Conservation (phyloP, 441 rosid species). For the Populus hybrid region DNA sequence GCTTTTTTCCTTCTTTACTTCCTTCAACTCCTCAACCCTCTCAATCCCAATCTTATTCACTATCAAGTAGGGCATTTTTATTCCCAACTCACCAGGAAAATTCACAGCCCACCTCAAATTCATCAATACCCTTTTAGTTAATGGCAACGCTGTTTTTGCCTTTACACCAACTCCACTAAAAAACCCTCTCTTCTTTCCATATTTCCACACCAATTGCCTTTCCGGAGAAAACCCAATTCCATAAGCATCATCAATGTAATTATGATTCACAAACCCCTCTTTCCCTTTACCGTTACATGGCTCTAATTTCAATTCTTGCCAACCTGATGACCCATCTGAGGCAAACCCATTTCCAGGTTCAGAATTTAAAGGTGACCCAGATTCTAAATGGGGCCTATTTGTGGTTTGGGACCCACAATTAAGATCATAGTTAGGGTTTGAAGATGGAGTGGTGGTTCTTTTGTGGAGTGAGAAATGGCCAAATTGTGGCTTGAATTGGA, state of each 20-base stretch:
- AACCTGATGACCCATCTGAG: slow-evolving; percentile 30
- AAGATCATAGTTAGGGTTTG: slow-evolving; percentile 25
- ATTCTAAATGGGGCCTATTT: slow-evolving; percentile 10
- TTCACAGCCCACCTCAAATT: slow-evolving; percentile 47
- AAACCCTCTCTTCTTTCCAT: slow-evolving; percentile 25
- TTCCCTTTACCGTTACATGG: slow-evolving; percentile 21
- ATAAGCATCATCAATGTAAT: slow-evolving; percentile 5
- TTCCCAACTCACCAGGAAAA: slow-evolving; percentile 25
- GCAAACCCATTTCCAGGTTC: slow-evolving; percentile 28
- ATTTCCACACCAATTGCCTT: slow-evolving; percentile 23
- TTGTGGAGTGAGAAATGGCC: slow-evolving; percentile 51
- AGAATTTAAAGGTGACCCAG: slow-evolving; percentile 26
- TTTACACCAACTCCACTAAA: slow-evolving; percentile 30
- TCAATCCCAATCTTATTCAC: slow-evolving; percentile 53
- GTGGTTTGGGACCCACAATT: slow-evolving; percentile 15
- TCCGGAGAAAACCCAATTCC: slow-evolving; percentile 25
- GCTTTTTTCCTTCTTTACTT: slow-evolving; percentile 30
- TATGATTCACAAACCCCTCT: slow-evolving; percentile 18
- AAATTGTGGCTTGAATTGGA: slow-evolving; percentile 50
- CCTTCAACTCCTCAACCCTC: slow-evolving; percentile 35
- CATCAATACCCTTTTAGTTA: slow-evolving; percentile 36
- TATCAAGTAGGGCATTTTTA: slow-evolving; percentile 45
- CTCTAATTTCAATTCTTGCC: slow-evolving; percentile 59
- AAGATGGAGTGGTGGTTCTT: slow-evolving; percentile 20
- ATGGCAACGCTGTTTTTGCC: slow-evolving; percentile 43